Conservation (phyloP, 1,284 basidiomycete genomes). For the Rhodotorula sp. region DNA sequence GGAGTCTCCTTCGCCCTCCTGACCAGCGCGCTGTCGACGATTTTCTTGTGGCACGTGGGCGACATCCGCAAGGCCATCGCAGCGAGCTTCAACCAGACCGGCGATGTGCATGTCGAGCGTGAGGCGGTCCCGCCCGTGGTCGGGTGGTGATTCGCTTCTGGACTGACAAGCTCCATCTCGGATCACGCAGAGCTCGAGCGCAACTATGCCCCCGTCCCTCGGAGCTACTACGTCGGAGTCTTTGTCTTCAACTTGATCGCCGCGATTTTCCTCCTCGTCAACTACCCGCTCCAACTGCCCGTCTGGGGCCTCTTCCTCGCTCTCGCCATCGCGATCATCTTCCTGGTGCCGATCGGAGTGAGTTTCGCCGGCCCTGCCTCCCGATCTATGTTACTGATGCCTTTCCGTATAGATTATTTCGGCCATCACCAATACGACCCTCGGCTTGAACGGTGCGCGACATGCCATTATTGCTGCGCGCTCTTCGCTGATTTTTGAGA, state of each 20-base stretch:
- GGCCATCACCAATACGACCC: slow-evolving; percentile 40
- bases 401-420: slow-evolving; percentile 21
- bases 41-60: slow-evolving; percentile 50
- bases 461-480: too few relatives aligned
- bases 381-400: not conserved
- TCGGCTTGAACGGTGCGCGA: slow-evolving; percentile 44
- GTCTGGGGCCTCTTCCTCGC: slow-evolving; percentile 51
- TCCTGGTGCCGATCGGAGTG: slow-evolving; percentile 50
- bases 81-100: slow-evolving; percentile 6
- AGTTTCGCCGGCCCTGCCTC: slow-evolving; percentile 31
- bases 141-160: not conserved
- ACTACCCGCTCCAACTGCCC: slow-evolving; percentile 51
- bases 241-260: slow-evolving; percentile 45
- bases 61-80: slow-evolving; percentile 49
- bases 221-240: slow-evolving; percentile 23
- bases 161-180: not conserved
- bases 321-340: slow-evolving; percentile 48
- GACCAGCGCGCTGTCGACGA: slow-evolving; percentile 50
- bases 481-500: not conserved
- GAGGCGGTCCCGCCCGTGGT: not conserved
- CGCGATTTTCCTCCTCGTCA: slow-evolving; percentile 47
- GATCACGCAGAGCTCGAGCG: slow-evolving; percentile 42
- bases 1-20: slow-evolving; percentile 51
- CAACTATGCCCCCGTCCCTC: slow-evolving; percentile 18
- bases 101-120: slow-evolving; percentile 42